A percentile compares a stretch with the other conserved stretches of the same genome.
These are phyloP conservation scores for Trametes meyenii DNA, from an alignment of 768 basidiomycete genomes.

Conservation along the genomic window DNA sequence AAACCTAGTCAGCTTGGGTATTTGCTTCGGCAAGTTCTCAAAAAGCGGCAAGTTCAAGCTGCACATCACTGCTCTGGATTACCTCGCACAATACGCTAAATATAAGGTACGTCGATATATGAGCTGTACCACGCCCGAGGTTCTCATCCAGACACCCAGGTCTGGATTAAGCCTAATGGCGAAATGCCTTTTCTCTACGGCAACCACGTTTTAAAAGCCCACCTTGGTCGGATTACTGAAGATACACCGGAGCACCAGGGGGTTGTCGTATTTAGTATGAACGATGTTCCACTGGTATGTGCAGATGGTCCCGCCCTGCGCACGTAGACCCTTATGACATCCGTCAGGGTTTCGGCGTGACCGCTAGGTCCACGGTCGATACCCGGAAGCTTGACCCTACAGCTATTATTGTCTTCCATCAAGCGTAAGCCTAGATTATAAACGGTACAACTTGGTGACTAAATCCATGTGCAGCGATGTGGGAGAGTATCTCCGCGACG, in stretches of 20 bases:
- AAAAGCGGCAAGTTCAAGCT: constrained; percentile 98
- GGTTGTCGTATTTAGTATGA: constrained; percentile 96
- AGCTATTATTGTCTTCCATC: constrained; percentile 96
- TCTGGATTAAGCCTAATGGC: constrained; percentile 99
- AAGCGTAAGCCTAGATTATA: constrained; percentile 65
- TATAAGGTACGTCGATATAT: constrained; percentile 73
- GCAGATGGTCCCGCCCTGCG: not conserved
- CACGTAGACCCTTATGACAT: not conserved
- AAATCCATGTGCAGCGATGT: constrained; percentile 67
- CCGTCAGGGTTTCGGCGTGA: constrained; percentile 93
- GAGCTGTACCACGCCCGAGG: not conserved
- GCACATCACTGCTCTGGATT: constrained; percentile 91
- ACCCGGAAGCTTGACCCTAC: constrained; percentile 97
- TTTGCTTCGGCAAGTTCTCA: constrained; percentile 97
- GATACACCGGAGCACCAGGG: constrained; percentile 99
- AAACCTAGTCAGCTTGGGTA: constrained; percentile 90
- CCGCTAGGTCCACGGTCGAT: constrained; percentile 92
- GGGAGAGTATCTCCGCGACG: constrained; percentile 97
- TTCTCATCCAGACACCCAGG: constrained; percentile 45
- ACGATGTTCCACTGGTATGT: constrained; percentile 85
- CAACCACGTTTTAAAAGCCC: constrained; percentile 97
- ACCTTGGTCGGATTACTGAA: constrained; percentile 97
- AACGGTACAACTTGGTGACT: not conserved
- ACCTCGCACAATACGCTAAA: constrained; percentile 94
- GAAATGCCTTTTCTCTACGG: constrained; percentile 99